Evolutionary conservation across 208 protist genomes (phyloP), one percentile per base, ranked within the genome.

Genomic region (Phytomonas francai): DNA sequence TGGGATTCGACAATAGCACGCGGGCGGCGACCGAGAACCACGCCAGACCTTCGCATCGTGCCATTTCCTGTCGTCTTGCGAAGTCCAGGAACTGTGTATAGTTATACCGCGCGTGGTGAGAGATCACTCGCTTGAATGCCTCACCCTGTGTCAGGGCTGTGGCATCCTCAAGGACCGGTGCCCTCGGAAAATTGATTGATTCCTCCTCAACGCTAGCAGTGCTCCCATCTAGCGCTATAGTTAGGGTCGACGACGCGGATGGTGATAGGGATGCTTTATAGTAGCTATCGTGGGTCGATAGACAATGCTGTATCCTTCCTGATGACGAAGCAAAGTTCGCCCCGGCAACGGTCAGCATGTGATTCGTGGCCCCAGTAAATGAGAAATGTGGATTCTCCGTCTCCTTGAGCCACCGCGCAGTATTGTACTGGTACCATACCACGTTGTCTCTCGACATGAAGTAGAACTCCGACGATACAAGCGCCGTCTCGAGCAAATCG

Each of bases 41-140:
- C 16, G 83, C 87, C 12, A 95, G 69, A 9, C 86, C 89, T 42
- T 91, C 78, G 45, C 89, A 90, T 27, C 82, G 77, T 19, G 85
- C 83, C 83, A 90, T 84, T 74, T 95, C 86, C 60, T 84, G 76
- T 31, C 87, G 77, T 0, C 83, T 76, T 5, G 83, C 77, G 75
- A 91, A 95, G 65, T 95, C 86, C 25, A 95, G 75, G 60, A 95
- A 95, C 74, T 95, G 89, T 0, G 89, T 92, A 74, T 83, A 95
- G 75, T 87, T 95, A 74, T 95, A 95, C 31, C 89, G 75, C 39
- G 89, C 82, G 72, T 95, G 82, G 14, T 91, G 76, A 8, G 89
- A 95, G 65, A 95, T 92, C 67, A 88, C 84, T 2, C 82, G 83
- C 74, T 87, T 91, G 8, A 81, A 76, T 27, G 85, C 81, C 71